Evolutionary conservation across 139 green algal species (phyloP), one percentile per base, ranked within the genome.

Genomic region (Nannochloris sp.): DNA sequence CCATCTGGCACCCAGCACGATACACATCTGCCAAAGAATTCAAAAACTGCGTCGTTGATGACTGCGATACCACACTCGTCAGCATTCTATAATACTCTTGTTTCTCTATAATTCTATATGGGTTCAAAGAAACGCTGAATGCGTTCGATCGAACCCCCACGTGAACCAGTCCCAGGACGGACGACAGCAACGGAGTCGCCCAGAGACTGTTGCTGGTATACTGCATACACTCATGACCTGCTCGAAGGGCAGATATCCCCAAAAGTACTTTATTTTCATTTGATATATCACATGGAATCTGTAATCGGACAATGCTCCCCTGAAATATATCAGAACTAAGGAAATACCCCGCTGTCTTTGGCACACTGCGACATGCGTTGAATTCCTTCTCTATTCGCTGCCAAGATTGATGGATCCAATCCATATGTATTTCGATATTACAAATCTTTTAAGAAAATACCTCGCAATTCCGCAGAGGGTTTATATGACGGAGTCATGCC

Each of bases 1-100:
- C 69, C 23, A 76, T 33, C 5, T 49, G 31, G n/a, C 26, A 6
- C 14, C 37, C 61, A 25, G 65, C 61, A 6, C 23, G 9, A 5
- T 66, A 25, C 20, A 72, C 31, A 3, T 29, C 33, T 17, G 53
- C 40, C 11, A 44, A n/a, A 57, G 46, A 68, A 61, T 11, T 36
- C 20, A 44, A 58, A 11, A 71, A 48, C 26, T 63, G 63, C 8
- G 62, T 59, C 48, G 60, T 51, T 37, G 56, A 36, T 20, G 48
- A 8, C 29, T 67, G 45, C 12, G 72, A 37, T 20, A 63, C 23
- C 13, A 33, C 44, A 9, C 49, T 13, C 43, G 57, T 67, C 56
- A 20, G 48, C 46, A 76, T 57, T n/a, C 70, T 66, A 40, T 58
- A 44, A 57, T 49, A 68, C 57, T 76, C 70, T 4, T 31, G 9